These are phyloP conservation scores for Trichosporon sp. DNA, from an alignment of 1,284 basidiomycete species.

Conservation along the genomic window DNA sequence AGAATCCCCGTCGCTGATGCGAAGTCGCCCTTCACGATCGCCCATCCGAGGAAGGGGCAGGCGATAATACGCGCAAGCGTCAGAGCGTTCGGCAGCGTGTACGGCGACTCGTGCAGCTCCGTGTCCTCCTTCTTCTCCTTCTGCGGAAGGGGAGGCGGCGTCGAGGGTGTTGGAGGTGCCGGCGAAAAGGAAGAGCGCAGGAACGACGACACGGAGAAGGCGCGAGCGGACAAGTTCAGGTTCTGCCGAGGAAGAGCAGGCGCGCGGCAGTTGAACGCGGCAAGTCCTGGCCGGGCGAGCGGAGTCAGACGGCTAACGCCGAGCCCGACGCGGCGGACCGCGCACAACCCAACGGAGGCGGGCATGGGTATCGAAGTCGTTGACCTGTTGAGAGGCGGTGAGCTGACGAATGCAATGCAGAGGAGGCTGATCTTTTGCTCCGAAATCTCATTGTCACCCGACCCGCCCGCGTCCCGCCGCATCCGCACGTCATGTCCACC, in stretches of 20 bases:
- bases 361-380: conserved; percentile 12
- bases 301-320: background rate
- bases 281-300: background rate
- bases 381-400: conserved; percentile 13
- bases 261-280: conserved; percentile 11
- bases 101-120: conserved; percentile 80
- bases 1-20: conserved; percentile 77
- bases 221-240: background rate
- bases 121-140: conserved; percentile 4
- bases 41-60: conserved; percentile 87
- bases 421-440: background rate
- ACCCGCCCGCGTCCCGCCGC: background rate
- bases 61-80: conserved; percentile 82
- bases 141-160: background rate
- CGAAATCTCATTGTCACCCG: conserved; percentile 12
- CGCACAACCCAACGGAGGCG: conserved; percentile 17
- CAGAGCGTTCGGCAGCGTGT: conserved; percentile 89
- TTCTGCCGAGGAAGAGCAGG: background rate
- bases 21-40: conserved; percentile 84
- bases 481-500: conserved; percentile 12
- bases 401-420: background rate
- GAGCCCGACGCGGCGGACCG: conserved; percentile 4
- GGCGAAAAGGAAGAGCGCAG: background rate
- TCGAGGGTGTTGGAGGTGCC: background rate
- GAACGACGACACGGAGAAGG: background rate